Evolutionary conservation across 2,329 filamentous ascomycete genomes (phyloP), one percentile per base, ranked within the genome.

Genomic region (Tricladium varicosporioides): DNA sequence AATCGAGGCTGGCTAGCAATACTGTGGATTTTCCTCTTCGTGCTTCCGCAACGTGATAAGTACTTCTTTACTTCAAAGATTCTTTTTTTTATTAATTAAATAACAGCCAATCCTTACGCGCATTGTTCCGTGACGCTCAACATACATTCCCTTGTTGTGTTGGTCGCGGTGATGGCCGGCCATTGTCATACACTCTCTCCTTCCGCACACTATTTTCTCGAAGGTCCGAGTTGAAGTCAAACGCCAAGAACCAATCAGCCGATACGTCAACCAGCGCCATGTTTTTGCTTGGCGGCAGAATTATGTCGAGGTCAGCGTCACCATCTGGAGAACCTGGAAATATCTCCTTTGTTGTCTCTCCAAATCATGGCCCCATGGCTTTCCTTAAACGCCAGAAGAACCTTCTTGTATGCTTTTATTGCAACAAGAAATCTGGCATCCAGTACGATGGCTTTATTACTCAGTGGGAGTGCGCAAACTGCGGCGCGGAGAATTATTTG

Each of bases 401-500:
- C 46, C 61, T 59, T 61, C 72, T 92, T 64, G 77, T 76, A 61
- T 96, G 92, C 79, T 93, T 95, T 77, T 95, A 93, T 73, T 96
- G 92, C 73, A 88, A 89, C 65, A 79, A 80, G 70, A 84, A 82
- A 65, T 88, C 88, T 33, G 77, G 79, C 33, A 78, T 83, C 55
- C 77, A 74, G 62, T 85, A 82, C 66, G 80, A 84, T 65, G 81
- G 82, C 31, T 69, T 71, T 52, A 78, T 84, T 56, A 80, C 78
- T 70, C 80, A 85, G 67, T 96, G 92, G 74, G 78, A 85, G 47
- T 96, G 92, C 73, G 75, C 81, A 16, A 77, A 82, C 60, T 99
- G 94, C 77, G 89, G 94, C 67, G 89, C 92, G 15, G 85, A 87
- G 58, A 99, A 97, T 73, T 89, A 91, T 75, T 78, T 97, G 32